Conservation (phyloP, 352 stramenopile species). For the Globisporangium cederbergense region DNA sequence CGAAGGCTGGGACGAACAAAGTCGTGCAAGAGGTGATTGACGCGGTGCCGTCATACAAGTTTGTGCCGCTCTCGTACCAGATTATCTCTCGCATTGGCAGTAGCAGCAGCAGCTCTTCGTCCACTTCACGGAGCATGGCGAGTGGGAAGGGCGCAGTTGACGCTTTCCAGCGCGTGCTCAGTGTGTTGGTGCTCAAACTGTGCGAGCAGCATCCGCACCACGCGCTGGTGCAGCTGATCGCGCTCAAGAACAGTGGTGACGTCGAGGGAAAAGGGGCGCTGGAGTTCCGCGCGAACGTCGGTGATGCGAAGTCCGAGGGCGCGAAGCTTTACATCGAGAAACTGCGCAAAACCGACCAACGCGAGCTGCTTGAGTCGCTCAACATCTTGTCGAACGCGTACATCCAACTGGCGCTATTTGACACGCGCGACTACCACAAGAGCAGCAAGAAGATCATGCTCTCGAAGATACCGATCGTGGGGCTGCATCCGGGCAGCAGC, state of each 20-base stretch:
- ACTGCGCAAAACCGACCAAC: slow-evolving; percentile 44
- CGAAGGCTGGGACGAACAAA: slow-evolving; percentile 66
- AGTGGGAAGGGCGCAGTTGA: slow-evolving; percentile 7
- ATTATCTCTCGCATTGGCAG: slow-evolving; percentile 94
- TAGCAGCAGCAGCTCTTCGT: background rate
- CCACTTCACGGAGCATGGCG: background rate
- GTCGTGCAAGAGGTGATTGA: slow-evolving; percentile 84
- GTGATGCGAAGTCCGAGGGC: slow-evolving; percentile 68
- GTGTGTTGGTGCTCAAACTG: slow-evolving; percentile 89
- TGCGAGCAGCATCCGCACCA: slow-evolving; percentile 96
- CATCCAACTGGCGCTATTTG: slow-evolving; percentile 75
- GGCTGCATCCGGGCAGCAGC: slow-evolving; percentile 22
- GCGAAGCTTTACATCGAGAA: slow-evolving; percentile 62
- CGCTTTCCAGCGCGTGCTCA: slow-evolving; percentile 86
- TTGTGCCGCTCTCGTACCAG: slow-evolving; percentile 97
- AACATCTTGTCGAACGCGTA: slow-evolving; percentile 74
- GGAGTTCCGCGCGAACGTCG: slow-evolving; percentile 79
- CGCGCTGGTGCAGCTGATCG: slow-evolving; percentile 93
- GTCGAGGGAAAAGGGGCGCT: slow-evolving; percentile 79
- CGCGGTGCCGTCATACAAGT: slow-evolving; percentile 93
- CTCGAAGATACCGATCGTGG: slow-evolving; percentile 49
- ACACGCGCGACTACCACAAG: slow-evolving; percentile 73
- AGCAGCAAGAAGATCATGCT: slow-evolving; percentile 73
- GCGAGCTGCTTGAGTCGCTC: slow-evolving; percentile 69
- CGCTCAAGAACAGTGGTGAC: slow-evolving; percentile 92